Evolutionary conservation across 352 stramenopile genomes (phyloP), one percentile per base, ranked within the genome.

Genomic region (Saprolegnia parasitica): DNA sequence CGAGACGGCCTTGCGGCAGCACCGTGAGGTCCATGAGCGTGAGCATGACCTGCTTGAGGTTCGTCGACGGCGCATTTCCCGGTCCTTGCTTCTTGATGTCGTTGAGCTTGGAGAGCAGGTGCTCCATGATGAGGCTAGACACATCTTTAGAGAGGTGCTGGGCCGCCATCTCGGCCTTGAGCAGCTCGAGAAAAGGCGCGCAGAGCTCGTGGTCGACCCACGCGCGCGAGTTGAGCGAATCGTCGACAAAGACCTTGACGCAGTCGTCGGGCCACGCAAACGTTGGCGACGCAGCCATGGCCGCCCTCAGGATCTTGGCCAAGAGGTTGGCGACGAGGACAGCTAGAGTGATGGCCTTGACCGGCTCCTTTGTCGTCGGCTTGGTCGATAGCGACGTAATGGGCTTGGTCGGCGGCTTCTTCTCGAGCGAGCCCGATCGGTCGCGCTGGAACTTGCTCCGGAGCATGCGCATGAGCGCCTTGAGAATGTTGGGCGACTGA

Each of bases 141-240:
- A 45, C 63, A 4, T 70, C 63, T 11, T 52, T 61, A 4, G 50
- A 58, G 21, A 52, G 54, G 18, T 60, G 11, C 35, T 60, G 52
- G 18, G 21, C 23, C 4, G 21, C 46, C 13, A 70, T 70, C 5
- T 60, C 42, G 26, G 84, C 88, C 72, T 92, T 95, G 39, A 95
- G 76, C 32, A 93, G 91, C 50, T 76, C 74, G 23, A 93, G 84
- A 71, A 95, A 95, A 5, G 78, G 56, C 29, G 79, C 79, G 50
- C 85, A 93, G n/a, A 91, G 71, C 37, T 92, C 84, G 56, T 93
- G 83, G 60, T 95, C 86, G 0, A 95, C 87, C 87, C 87, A 95
- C 16, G 87, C 74, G 52, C 87, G 80, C n/a, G 81, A 78, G 67
- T 84, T 85, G 13, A 95, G 74, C 5, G 87, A 90, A 73, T 95